Evolutionary conservation across 1,284 basidiomycete species (phyloP).

Genomic region (Austropuccinia psidii): DNA sequence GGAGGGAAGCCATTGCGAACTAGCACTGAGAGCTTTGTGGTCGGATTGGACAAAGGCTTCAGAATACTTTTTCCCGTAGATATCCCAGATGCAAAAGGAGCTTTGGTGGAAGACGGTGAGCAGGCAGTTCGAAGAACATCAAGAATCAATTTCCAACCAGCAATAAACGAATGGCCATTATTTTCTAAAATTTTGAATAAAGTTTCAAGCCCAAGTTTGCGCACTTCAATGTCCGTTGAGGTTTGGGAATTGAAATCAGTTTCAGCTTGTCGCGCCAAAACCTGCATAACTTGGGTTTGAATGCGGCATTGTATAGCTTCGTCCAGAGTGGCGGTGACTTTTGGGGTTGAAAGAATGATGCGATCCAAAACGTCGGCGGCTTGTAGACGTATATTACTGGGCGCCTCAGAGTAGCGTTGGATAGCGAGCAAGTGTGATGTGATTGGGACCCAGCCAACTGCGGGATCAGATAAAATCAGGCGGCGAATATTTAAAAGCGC

Average conservation of each 20-base stretch:
- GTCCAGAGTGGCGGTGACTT: slow-evolving; percentile 50
- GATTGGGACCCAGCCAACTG: slow-evolving; percentile 75
- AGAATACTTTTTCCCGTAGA: slow-evolving; percentile 3
- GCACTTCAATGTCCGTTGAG: slow-evolving; percentile 57
- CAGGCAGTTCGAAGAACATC: slow-evolving; percentile 70
- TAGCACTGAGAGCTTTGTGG: slow-evolving; percentile 47
- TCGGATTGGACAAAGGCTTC: neutral
- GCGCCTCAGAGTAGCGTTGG: slow-evolving; percentile 60
- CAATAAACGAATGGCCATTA: slow-evolving; percentile 77
- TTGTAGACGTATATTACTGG: slow-evolving; percentile 73
- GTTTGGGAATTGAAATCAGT: slow-evolving; percentile 51
- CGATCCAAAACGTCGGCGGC: slow-evolving; percentile 78
- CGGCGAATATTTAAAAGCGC: slow-evolving; percentile 73
- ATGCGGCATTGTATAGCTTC: slow-evolving; percentile 57
- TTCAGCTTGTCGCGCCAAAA: slow-evolving; percentile 69
- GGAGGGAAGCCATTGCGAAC: slow-evolving; percentile 89
- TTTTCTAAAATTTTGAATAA: slow-evolving; percentile 81
- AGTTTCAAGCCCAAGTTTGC: slow-evolving; percentile 76
- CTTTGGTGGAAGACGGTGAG: slow-evolving; percentile 44
- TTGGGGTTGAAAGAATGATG: slow-evolving; percentile 61
- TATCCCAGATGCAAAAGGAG: neutral
- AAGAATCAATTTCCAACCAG: slow-evolving; percentile 90
- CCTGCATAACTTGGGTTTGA: slow-evolving; percentile 72
- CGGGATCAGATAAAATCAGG: slow-evolving; percentile 66
- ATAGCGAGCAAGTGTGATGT: slow-evolving; percentile 70